Percentiles rank a stretch among this genome's conserved stretches.
Conservation (phyloP, 2,329 filamentous ascomycete genomes). For the Bipolaris victoriae region DNA sequence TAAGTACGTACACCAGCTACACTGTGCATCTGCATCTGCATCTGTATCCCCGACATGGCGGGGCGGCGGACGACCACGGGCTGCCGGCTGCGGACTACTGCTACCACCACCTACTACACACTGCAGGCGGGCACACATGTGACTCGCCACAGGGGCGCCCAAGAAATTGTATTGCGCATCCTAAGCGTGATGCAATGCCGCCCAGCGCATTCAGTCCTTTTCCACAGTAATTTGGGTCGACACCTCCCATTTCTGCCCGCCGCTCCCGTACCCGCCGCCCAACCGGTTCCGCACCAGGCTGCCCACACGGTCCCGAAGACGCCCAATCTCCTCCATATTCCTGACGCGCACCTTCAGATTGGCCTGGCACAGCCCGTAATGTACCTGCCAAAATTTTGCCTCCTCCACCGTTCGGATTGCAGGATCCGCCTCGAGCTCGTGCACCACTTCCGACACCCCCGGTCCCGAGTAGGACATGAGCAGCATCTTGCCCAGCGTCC, state of each 20-base stretch:
- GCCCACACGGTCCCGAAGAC: slow-evolving; percentile 75
- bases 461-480: slow-evolving; percentile 81
- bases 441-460: slow-evolving; percentile 74
- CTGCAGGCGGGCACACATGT: background rate
- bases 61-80: too few relatives aligned
- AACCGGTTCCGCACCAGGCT: slow-evolving; percentile 83
- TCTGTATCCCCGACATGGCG: too few relatives aligned
- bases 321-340: slow-evolving; percentile 68
- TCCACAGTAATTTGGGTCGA: slow-evolving; percentile 76
- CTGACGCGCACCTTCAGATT: slow-evolving; percentile 81
- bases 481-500: slow-evolving; percentile 89
- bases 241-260: slow-evolving; percentile 88
- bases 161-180: slow-evolving; percentile 28
- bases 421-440: slow-evolving; percentile 82
- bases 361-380: slow-evolving; percentile 95
- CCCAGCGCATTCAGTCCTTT: slow-evolving; percentile 46
- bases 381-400: slow-evolving; percentile 97
- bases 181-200: slow-evolving; percentile 25
- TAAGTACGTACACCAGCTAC: too few relatives aligned
- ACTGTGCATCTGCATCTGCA: too few relatives aligned
- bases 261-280: slow-evolving; percentile 84
- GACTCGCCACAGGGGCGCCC: slow-evolving; percentile 29
- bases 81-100: too few relatives aligned
- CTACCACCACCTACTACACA: too few relatives aligned
- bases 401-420: slow-evolving; percentile 80